Conservation (phyloP, 345 rosid genomes). For the Anacardium occidentale region DNA sequence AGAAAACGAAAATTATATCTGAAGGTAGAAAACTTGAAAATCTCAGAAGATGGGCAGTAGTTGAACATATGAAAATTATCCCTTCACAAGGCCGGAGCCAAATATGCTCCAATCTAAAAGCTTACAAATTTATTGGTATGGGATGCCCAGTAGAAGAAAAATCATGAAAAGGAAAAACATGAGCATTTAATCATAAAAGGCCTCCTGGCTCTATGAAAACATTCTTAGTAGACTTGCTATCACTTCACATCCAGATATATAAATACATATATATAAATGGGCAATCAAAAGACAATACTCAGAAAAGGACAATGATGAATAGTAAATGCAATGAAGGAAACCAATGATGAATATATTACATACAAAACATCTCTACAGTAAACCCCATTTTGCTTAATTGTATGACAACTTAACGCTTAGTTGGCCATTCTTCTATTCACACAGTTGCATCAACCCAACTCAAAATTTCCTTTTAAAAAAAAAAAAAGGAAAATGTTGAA, state of each 20-base stretch:
- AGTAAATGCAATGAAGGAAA: not conserved
- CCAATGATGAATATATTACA: not conserved
- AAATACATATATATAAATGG: not conserved
- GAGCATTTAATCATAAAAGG: not conserved
- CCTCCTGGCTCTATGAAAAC: not conserved
- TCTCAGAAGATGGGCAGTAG: not conserved
- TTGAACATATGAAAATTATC: not conserved
- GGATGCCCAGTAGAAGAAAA: not conserved
- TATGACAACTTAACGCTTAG: not conserved
- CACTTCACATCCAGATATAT: not conserved
- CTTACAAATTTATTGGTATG: not conserved
- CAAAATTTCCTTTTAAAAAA: not conserved
- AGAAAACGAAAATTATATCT: not conserved
- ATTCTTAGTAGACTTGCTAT: not conserved
- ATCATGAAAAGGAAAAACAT: not conserved
- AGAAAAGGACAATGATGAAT: not conserved
- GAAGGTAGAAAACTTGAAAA: not conserved
- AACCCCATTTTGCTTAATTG: not conserved
- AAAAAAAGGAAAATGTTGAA: not conserved
- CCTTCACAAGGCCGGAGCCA: not conserved
- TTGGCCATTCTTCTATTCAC: not conserved
- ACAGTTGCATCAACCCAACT: not conserved
- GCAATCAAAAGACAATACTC: constrained; percentile 3
- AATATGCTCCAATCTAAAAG: not conserved
- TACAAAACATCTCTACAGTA: not conserved